Evolutionary conservation across 1,284 basidiomycete genomes (phyloP), one percentile per base, ranked within the genome.

Genomic region (Ustilago crameri): DNA sequence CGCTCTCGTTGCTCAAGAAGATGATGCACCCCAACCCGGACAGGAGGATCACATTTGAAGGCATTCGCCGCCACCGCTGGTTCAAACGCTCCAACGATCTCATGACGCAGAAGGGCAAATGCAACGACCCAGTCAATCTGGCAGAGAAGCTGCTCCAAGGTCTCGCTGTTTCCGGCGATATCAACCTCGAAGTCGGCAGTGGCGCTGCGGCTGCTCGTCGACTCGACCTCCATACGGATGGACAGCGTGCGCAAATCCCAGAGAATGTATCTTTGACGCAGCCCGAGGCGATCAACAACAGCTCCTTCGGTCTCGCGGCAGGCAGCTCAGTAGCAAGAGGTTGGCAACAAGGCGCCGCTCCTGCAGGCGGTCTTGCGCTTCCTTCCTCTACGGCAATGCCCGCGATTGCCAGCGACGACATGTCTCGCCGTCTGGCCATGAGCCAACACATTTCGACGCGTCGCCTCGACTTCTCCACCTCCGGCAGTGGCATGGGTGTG

Each of bases 1-100:
- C 88, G 90, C 65, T 82, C 4, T 80, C 75, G 35, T 49, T 79
- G 56, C 69, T 79, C 34, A 74, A 69, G 23, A 72, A 70, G 51
- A 82, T 82, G 79, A 70, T 83, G 61, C 64, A 78, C 41, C 77
- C 79, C 2, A 64, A 74, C 15, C 81, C 81, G 1, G 38, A 67
- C 32, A 65, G 61, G 30, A 64, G 81, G 9, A 61, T 76, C 42
- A 69, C 72, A 15, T 71, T 83, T 35, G 72, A 71, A 35, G 62
- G 66, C 42, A 81, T 83, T 55, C 74, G 80, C 59, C 65, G 74
- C 14, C 80, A 83, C 56, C 74, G 80, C 35, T 82, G 81, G 81
- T 82, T 68, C 65, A 75, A 62, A 30, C 78, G 81, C 5, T 34
- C 53, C 32, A 82, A 82, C 63, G 49, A 60, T 17, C 71, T 82